Evolutionary conservation across 2,329 filamentous ascomycete species (phyloP).

Genomic region (Didymella glomerata): DNA sequence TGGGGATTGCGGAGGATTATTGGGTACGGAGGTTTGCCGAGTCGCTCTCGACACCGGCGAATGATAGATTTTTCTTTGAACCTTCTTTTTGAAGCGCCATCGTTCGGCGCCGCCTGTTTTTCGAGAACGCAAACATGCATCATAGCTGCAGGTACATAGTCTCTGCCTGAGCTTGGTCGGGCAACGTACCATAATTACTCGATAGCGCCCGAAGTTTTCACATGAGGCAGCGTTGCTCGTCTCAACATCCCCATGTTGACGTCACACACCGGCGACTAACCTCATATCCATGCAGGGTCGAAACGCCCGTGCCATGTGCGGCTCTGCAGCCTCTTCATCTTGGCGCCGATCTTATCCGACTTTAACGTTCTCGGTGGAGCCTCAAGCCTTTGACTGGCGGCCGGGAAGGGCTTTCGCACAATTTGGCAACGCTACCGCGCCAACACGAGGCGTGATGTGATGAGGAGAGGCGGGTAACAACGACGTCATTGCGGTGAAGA

Average conservation of each 20-base stretch:
- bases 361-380: slow-evolving; percentile 27
- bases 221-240: slow-evolving; percentile 25
- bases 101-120: slow-evolving; percentile 3
- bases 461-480: slow-evolving; percentile 16
- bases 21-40: slow-evolving; percentile 17
- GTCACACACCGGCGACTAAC: slow-evolving; percentile 30
- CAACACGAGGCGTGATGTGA: slow-evolving; percentile 15
- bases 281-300: slow-evolving; percentile 32
- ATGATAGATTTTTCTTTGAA: slow-evolving; percentile 2
- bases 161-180: slow-evolving; percentile 13
- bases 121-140: slow-evolving; percentile 11
- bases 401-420: slow-evolving; percentile 23
- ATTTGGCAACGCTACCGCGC: slow-evolving; percentile 27
- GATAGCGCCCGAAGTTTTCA: slow-evolving; percentile 29
- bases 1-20: slow-evolving; percentile 22
- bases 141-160: slow-evolving; percentile 16
- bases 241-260: slow-evolving; percentile 37
- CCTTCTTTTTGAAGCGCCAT: not conserved
- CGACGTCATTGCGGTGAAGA: slow-evolving; percentile 28
- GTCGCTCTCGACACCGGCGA: slow-evolving; percentile 8
- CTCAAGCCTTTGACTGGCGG: slow-evolving; percentile 24
- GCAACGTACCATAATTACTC: slow-evolving; percentile 26
- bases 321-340: slow-evolving; percentile 42
- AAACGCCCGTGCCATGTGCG: slow-evolving; percentile 37
- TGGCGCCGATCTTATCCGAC: slow-evolving; percentile 40